Percentiles rank a stretch among this genome's conserved stretches.
phyloP scores from a whole-genome alignment of 352 stramenopile genomes.

The Pythium aphanidermatum region DNA sequence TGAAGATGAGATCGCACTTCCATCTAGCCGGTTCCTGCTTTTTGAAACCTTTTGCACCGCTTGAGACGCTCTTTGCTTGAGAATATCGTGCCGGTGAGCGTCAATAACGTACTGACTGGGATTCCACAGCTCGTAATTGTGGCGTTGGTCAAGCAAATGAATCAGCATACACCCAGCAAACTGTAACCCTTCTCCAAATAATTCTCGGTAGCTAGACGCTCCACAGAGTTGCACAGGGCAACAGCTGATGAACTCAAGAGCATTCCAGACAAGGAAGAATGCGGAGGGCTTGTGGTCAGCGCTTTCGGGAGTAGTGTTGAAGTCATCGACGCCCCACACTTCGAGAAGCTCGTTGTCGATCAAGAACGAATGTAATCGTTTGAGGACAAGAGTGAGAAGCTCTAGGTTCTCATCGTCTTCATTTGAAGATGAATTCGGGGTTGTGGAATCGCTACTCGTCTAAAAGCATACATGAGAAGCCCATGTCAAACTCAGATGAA shows the following conservation, averaged over 20 bases:
- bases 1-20: background rate
- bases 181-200: conserved; percentile 55
- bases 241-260: conserved; percentile 59
- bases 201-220: conserved; percentile 16
- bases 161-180: conserved; percentile 52
- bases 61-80: conserved; percentile 10
- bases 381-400: conserved; percentile 4
- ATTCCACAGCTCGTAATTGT: conserved; percentile 55
- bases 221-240: conserved; percentile 10
- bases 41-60: conserved; percentile 6
- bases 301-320: conserved; percentile 34
- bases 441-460: too few relatives aligned
- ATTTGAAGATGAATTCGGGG: conserved; percentile 45
- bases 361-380: conserved; percentile 17
- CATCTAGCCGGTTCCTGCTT: too few relatives aligned
- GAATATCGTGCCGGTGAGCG: conserved; percentile 27
- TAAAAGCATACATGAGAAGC: too few relatives aligned
- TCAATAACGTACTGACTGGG: conserved; percentile 51
- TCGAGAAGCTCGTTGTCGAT: conserved; percentile 24
- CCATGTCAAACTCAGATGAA: too few relatives aligned
- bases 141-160: conserved; percentile 47
- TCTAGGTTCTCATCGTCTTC: conserved; percentile 22
- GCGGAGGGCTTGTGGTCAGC: conserved; percentile 30
- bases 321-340: conserved; percentile 32
- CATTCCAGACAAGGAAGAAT: conserved; percentile 62